These are phyloP conservation scores for Colletotrichum godetiae DNA, from an alignment of 2,329 filamentous ascomycete species.

Conservation along the genomic window DNA sequence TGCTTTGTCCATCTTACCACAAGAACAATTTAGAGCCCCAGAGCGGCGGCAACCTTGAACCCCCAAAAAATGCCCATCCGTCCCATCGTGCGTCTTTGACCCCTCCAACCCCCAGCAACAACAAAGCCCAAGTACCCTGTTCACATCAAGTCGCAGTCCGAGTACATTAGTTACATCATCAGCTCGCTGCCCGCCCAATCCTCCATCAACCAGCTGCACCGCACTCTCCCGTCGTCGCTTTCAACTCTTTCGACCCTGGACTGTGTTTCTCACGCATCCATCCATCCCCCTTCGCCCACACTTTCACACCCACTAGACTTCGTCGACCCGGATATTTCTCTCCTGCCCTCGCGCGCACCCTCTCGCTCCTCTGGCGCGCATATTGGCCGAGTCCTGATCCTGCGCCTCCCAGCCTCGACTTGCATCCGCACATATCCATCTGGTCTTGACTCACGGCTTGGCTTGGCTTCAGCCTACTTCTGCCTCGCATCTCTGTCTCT, in stretches of 20 bases:
- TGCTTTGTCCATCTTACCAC: background rate
- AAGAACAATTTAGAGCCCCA: background rate
- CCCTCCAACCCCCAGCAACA: slow-evolving; percentile 25
- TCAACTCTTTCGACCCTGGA: background rate
- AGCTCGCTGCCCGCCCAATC: slow-evolving; percentile 4
- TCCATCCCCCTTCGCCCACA: background rate
- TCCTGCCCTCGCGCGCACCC: slow-evolving; percentile 1
- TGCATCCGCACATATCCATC: background rate
- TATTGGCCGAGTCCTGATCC: slow-evolving; percentile 2
- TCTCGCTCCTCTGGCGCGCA: background rate
- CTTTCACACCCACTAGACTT: slow-evolving; percentile 13
- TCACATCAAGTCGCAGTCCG: slow-evolving; percentile 20
- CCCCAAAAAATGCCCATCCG: background rate
- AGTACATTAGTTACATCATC: slow-evolving; percentile 36
- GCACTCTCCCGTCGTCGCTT: background rate
- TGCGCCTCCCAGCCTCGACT: slow-evolving; percentile 7
- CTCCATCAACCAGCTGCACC: slow-evolving; percentile 2
- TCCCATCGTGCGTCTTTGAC: slow-evolving; percentile 5
- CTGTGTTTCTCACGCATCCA: background rate
- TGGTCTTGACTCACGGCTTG: slow-evolving; percentile 28
- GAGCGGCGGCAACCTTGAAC: background rate
- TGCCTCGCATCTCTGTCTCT: slow-evolving; percentile 21
- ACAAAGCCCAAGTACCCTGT: slow-evolving; percentile 26
- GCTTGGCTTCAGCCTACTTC: slow-evolving; percentile 31
- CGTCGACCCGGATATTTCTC: background rate